A percentile compares a stretch with the other conserved stretches of the same genome.
phyloP scores from a whole-genome alignment of 495 filamentous ascomycete species.

The Hypoxylon crocopeplum region DNA sequence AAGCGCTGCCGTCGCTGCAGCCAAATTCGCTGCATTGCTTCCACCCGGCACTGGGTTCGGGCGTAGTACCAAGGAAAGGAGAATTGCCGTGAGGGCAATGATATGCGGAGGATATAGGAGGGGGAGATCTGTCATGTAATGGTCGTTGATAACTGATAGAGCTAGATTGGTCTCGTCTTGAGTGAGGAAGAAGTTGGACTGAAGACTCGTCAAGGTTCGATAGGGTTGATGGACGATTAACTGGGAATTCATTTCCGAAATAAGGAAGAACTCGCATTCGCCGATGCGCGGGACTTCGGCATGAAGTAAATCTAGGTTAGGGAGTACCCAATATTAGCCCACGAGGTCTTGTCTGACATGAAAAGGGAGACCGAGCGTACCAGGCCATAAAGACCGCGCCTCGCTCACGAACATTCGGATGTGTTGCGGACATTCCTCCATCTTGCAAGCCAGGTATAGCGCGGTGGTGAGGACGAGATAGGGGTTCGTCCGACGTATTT shows the following conservation, averaged over 20 bases:
- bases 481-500: constrained; percentile 91
- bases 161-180: constrained; percentile 81
- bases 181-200: constrained; percentile 70
- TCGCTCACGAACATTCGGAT: constrained; percentile 87
- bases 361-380: constrained; percentile 49
- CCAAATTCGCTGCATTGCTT: constrained; percentile 43
- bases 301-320: constrained; percentile 70
- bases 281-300: constrained; percentile 87
- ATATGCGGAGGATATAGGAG: constrained; percentile 87
- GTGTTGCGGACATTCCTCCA: constrained; percentile 97
- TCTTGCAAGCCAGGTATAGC: constrained; percentile 95
- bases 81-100: constrained; percentile 88
- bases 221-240: constrained; percentile 98
- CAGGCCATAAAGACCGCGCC: constrained; percentile 85
- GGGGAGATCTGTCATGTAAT: constrained; percentile 92
- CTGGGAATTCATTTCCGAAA: constrained; percentile 93
- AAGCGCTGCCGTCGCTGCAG: constrained; percentile 48
- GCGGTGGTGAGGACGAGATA: constrained; percentile 91
- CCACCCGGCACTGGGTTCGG: constrained; percentile 46
- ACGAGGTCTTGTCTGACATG: constrained; percentile 7
- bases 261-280: constrained; percentile 95
- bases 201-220: constrained; percentile 78
- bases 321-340: constrained; percentile 26
- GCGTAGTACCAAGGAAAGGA: constrained; percentile 81
- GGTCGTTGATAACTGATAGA: constrained; percentile 92